These are phyloP conservation scores for Plectosphaerella plurivora DNA, from an alignment of 2,329 filamentous ascomycete species.

Conservation along the genomic window DNA sequence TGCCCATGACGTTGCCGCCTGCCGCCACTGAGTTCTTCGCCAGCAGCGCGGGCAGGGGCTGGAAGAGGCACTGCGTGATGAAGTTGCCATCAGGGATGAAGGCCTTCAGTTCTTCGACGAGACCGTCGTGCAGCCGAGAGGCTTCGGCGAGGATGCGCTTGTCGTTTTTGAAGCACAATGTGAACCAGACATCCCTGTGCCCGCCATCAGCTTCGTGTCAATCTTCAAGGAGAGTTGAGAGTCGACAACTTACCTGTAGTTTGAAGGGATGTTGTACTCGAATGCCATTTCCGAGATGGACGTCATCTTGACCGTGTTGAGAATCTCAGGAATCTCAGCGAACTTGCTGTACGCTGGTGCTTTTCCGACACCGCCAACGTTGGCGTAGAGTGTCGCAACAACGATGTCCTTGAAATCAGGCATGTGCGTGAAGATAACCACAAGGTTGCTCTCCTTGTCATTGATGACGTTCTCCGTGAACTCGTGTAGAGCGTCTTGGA, in stretches of 20 bases:
- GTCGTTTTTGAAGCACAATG: slow-evolving; percentile 28
- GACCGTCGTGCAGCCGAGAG: slow-evolving; percentile 20
- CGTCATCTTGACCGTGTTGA: slow-evolving; percentile 15
- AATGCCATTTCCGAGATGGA: slow-evolving; percentile 19
- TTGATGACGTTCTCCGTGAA: no score
- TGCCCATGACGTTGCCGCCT: slow-evolving; percentile 27
- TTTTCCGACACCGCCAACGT: slow-evolving; percentile 13
- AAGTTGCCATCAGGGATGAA: slow-evolving; percentile 18
- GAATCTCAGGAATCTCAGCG: slow-evolving; percentile 12
- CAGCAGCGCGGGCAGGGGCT: slow-evolving; percentile 23
- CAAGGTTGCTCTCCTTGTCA: no score
- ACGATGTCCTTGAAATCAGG: slow-evolving; percentile 3
- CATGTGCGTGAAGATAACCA: slow-evolving; percentile 14
- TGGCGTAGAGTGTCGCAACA: background rate
- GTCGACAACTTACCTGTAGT: background rate
- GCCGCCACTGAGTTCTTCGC: slow-evolving; percentile 21
- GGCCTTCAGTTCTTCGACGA: slow-evolving; percentile 20
- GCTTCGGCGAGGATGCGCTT: slow-evolving; percentile 26
- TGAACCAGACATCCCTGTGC: slow-evolving; percentile 30
- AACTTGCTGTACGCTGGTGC: slow-evolving; percentile 18
- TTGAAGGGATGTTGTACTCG: slow-evolving; percentile 3
- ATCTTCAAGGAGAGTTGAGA: background rate
- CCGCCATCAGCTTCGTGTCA: slow-evolving; percentile 11
- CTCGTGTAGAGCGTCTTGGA: no score
- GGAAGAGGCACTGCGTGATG: slow-evolving; percentile 24